Evolutionary conservation across 192 early-diverging fungal species (phyloP).

Genomic region (Coemansia sp.): DNA sequence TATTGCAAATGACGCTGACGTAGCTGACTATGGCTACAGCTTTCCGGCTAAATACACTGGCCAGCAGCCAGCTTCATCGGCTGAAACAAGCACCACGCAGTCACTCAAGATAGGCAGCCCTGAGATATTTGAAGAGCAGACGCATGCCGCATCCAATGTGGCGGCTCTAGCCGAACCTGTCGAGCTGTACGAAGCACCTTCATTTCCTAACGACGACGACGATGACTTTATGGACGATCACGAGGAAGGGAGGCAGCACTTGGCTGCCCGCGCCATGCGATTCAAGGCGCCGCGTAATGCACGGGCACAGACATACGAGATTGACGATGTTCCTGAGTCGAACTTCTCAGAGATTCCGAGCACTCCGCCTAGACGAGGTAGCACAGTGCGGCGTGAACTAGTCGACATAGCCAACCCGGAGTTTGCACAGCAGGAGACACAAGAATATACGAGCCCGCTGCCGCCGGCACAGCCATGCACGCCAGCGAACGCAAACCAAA

Average conservation of each 20-base stretch:
- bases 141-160: neutral
- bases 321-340: constrained; percentile 18
- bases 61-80: neutral
- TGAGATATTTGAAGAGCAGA: too few relatives aligned
- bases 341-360: neutral
- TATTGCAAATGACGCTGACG: neutral
- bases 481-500: neutral
- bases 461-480: neutral
- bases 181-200: neutral
- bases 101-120: neutral
- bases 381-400: neutral
- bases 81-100: neutral
- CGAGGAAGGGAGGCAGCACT: constrained; percentile 16
- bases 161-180: neutral
- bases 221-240: constrained; percentile 1
- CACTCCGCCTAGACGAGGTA: neutral
- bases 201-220: neutral
- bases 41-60: too few relatives aligned
- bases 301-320: constrained; percentile 37
- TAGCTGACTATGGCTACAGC: too few relatives aligned
- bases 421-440: constrained; percentile 6
- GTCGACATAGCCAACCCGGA: neutral
- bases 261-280: constrained; percentile 35
- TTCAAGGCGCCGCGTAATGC: constrained; percentile 47
- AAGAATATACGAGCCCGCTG: constrained; percentile 1